Percentiles rank a stretch among this genome's conserved stretches.
Evolutionary conservation across 345 rosid species (phyloP).

Genomic region (Moricandia arvensis): DNA sequence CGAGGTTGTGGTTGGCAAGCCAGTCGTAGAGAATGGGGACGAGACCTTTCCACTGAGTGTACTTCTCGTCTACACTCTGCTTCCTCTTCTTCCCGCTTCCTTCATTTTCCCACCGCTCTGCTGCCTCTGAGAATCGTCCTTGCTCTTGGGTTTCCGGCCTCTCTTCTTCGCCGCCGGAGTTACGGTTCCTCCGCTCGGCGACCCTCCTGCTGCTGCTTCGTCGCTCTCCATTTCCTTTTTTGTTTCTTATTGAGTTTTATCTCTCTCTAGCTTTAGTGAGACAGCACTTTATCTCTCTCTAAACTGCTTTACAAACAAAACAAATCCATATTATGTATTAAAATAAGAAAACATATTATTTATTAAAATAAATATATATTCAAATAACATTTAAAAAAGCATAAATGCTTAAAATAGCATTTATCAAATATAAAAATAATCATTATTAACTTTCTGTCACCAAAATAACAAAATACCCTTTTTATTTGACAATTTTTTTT

Average conservation of each 20-base stretch:
- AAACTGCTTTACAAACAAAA: background rate
- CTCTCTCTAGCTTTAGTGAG: background rate
- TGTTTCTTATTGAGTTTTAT: background rate
- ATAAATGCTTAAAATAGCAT: no score
- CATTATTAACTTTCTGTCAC: no score
- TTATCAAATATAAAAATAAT: no score
- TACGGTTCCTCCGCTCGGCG: slow-evolving; percentile 35
- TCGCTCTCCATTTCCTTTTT: slow-evolving; percentile 36
- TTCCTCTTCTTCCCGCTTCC: slow-evolving; percentile 39
- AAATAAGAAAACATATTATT: no score
- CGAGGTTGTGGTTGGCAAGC: slow-evolving; percentile 98
- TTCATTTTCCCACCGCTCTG: slow-evolving; percentile 36
- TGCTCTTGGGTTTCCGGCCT: slow-evolving; percentile 87
- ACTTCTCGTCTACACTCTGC: slow-evolving; percentile 76
- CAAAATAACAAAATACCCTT: no score
- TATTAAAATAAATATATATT: no score
- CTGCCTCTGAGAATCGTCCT: slow-evolving; percentile 60
- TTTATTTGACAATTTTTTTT: no score
- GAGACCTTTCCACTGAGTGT: slow-evolving; percentile 89
- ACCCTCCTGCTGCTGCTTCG: slow-evolving; percentile 38
- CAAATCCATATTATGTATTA: background rate
- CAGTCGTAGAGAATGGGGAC: slow-evolving; percentile 98
- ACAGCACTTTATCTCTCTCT: background rate
- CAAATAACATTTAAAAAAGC: no score
- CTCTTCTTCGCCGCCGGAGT: slow-evolving; percentile 65